These are phyloP conservation scores for Colletotrichum sp. DNA, from an alignment of 2,329 filamentous ascomycete genomes.

Conservation along the genomic window DNA sequence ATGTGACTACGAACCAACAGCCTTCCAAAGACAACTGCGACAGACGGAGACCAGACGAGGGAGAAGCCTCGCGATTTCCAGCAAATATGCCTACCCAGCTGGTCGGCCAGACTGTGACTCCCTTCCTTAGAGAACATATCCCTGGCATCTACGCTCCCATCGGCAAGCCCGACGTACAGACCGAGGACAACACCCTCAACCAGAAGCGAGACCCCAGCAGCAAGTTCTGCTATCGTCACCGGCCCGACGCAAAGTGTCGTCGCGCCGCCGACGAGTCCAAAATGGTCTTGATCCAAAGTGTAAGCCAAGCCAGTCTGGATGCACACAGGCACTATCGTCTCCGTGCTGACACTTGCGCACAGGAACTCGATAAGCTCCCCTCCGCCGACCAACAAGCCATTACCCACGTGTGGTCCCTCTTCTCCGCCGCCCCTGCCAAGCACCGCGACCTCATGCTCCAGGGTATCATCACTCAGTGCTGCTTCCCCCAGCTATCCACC, in stretches of 20 bases:
- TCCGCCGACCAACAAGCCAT: slow-evolving; percentile 92
- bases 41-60: slow-evolving; percentile 53
- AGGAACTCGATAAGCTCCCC: slow-evolving; percentile 84
- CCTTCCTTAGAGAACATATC: slow-evolving; percentile 90
- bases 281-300: slow-evolving; percentile 92
- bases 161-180: slow-evolving; percentile 58
- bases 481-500: slow-evolving; percentile 94
- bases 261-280: slow-evolving; percentile 92
- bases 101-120: slow-evolving; percentile 79
- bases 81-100: slow-evolving; percentile 68
- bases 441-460: slow-evolving; percentile 96
- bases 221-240: slow-evolving; percentile 94
- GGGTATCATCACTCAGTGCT: slow-evolving; percentile 94
- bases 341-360: slow-evolving; percentile 27
- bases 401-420: slow-evolving; percentile 96
- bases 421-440: slow-evolving; percentile 92
- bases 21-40: slow-evolving; percentile 51
- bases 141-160: slow-evolving; percentile 86
- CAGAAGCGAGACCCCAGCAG: slow-evolving; percentile 67
- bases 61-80: slow-evolving; percentile 49
- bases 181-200: slow-evolving; percentile 36
- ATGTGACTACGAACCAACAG: slow-evolving; percentile 14
- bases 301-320: slow-evolving; percentile 46
- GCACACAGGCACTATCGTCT: background rate
- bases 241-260: slow-evolving; percentile 91